Evolutionary conservation across 768 basidiomycete genomes (phyloP).

Genomic region (Bullera alba): DNA sequence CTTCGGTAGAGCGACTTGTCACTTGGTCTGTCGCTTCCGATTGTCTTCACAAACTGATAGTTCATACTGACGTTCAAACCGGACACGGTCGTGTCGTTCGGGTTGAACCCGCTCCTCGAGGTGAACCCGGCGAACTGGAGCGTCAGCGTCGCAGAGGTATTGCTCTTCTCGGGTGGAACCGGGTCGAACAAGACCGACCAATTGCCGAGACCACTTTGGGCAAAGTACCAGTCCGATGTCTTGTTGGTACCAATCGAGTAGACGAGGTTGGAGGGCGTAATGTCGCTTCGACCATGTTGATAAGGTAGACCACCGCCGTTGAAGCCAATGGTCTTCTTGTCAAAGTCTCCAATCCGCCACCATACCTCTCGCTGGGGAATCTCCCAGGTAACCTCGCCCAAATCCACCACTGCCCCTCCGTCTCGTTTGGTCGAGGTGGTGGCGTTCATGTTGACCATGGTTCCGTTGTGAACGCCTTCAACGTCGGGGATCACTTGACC

Average conservation of each 20-base stretch:
- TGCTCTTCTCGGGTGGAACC: no score
- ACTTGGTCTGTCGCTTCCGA: no score
- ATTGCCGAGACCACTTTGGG: slow-evolving; percentile 5
- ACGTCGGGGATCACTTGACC: slow-evolving; percentile 1
- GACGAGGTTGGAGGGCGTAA: slow-evolving; percentile 1
- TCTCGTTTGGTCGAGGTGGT: no score
- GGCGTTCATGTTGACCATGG: slow-evolving; percentile 1
- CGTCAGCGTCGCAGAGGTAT: no score
- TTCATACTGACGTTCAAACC: no score
- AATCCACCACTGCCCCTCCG: no score
- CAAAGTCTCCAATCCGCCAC: slow-evolving; percentile 3
- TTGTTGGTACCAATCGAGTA: slow-evolving; percentile 1
- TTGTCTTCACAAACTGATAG: no score
- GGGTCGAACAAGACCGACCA: slow-evolving; percentile 6
- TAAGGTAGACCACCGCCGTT: neutral
- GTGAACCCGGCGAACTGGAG: no score
- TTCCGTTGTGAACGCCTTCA: slow-evolving; percentile 1
- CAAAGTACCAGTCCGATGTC: slow-evolving; percentile 4
- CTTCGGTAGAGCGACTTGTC: no score
- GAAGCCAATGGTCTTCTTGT: slow-evolving; percentile 5
- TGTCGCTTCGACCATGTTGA: slow-evolving; percentile 5
- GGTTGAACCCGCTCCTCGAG: no score
- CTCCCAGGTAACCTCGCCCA: neutral
- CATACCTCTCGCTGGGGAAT: neutral
- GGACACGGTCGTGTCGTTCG: no score